These are phyloP conservation scores for Mycosphaerella arachidis DNA, from an alignment of 2,329 filamentous ascomycete species.

Conservation along the genomic window DNA sequence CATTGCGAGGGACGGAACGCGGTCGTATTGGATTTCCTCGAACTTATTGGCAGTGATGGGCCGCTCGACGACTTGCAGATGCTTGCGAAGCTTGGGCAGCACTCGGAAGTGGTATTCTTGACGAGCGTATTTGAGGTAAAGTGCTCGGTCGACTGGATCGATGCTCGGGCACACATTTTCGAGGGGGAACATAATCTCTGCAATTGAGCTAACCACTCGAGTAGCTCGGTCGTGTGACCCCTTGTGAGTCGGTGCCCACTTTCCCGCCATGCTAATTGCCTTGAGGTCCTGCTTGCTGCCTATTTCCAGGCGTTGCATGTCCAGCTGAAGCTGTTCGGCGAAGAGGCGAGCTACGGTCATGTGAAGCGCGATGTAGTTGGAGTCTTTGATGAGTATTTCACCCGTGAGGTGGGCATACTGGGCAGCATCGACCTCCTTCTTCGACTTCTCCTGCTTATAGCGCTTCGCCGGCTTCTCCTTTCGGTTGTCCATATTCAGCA, in stretches of 20 bases:
- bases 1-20: constrained; percentile 56
- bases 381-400: constrained; percentile 40
- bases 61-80: constrained; percentile 52
- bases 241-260: constrained; percentile 56
- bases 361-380: constrained; percentile 51
- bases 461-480: constrained; percentile 11
- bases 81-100: constrained; percentile 50
- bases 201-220: constrained; percentile 53
- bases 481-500: constrained; percentile 22
- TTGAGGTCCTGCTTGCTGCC: constrained; percentile 39
- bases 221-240: constrained; percentile 57
- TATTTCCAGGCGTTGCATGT: constrained; percentile 42
- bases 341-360: constrained; percentile 53
- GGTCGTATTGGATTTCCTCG: constrained; percentile 53
- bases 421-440: constrained; percentile 31
- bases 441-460: constrained; percentile 26
- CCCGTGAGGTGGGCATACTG: constrained; percentile 41
- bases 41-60: constrained; percentile 46
- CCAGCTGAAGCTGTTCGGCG: constrained; percentile 50
- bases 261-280: constrained; percentile 53
- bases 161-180: constrained; percentile 32
- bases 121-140: constrained; percentile 52
- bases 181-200: constrained; percentile 50
- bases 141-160: constrained; percentile 38
- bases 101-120: constrained; percentile 50